Percentiles rank a stretch among this genome's conserved stretches.
phyloP scores from a whole-genome alignment of 768 basidiomycete genomes.

The Daedalea quercina region DNA sequence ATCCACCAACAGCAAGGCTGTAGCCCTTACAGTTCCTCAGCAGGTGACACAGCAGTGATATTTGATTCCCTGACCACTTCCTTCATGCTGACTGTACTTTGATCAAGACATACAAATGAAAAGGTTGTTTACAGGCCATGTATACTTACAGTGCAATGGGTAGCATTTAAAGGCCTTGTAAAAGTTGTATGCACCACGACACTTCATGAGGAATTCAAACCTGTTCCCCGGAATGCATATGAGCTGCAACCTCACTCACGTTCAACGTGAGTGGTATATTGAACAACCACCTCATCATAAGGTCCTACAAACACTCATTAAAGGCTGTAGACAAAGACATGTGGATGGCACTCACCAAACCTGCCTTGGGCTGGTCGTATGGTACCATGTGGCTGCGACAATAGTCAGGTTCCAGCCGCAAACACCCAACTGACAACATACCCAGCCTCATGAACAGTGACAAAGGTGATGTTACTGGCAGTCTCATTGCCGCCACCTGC shows the following conservation, averaged over 20 bases:
- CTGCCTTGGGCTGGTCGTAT: conserved; percentile 82
- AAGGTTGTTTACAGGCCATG: too few relatives aligned
- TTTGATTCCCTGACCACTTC: too few relatives aligned
- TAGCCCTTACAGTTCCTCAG: too few relatives aligned
- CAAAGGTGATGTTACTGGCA: conserved; percentile 84
- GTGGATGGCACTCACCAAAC: conserved; percentile 57
- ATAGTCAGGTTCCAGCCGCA: background rate
- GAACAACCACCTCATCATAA: conserved; percentile 53
- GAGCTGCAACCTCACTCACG: conserved; percentile 4
- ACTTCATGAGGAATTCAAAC: too few relatives aligned
- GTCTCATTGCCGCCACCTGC: conserved; percentile 58
- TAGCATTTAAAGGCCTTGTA: too few relatives aligned
- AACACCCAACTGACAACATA: conserved; percentile 30
- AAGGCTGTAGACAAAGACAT: background rate
- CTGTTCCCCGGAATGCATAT: background rate
- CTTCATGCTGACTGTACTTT: too few relatives aligned
- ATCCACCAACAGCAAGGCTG: too few relatives aligned
- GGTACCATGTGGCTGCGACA: conserved; percentile 78
- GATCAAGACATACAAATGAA: too few relatives aligned
- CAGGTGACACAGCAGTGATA: too few relatives aligned
- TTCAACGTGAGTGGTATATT: conserved; percentile 40
- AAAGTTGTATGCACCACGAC: too few relatives aligned
- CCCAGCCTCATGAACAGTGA: conserved; percentile 75
- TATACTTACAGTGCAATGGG: too few relatives aligned
- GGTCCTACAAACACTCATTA: conserved; percentile 33